Conservation (phyloP, 805 yeast species). For the Myxozyma lipomycoides region DNA sequence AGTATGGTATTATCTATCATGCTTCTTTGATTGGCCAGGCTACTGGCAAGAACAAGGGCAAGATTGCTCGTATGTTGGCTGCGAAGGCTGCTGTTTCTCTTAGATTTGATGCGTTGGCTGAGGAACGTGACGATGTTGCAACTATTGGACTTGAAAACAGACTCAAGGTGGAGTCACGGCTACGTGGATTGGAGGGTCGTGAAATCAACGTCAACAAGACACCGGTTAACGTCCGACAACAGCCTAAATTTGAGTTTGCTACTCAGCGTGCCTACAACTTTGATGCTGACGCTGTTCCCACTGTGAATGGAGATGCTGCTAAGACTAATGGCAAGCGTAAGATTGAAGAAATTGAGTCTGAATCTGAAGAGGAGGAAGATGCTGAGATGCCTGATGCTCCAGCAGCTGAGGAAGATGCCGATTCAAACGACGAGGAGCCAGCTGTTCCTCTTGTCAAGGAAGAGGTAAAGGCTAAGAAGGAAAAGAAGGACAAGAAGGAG, state of each 20-base stretch:
- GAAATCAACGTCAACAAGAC: constrained; percentile 68
- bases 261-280: constrained; percentile 88
- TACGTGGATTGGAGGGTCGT: constrained; percentile 93
- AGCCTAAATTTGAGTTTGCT: constrained; percentile 78
- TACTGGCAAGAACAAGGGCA: constrained; percentile 96
- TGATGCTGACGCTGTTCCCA: constrained; percentile 84
- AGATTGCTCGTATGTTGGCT: constrained; percentile 96
- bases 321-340: constrained; percentile 31
- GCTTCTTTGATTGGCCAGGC: constrained; percentile 98
- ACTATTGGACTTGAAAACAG: constrained; percentile 89
- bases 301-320: constrained; percentile 49
- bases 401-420: constrained; percentile 44
- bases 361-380: constrained; percentile 48
- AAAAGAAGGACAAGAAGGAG: constrained; percentile 36
- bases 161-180: constrained; percentile 89
- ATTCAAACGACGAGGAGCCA: constrained; percentile 38
- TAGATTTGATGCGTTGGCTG: constrained; percentile 94
- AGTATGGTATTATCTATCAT: constrained; percentile 94
- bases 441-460: constrained; percentile 32
- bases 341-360: constrained; percentile 30
- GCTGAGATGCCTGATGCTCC: constrained; percentile 32
- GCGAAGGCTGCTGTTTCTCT: constrained; percentile 97
- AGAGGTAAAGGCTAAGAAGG: constrained; percentile 32
- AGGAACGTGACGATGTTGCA: constrained; percentile 94
- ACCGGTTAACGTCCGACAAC: constrained; percentile 66